Base-by-base conservation (phyloP, 805 yeast genomes). In the Hermanozyma aechmeae region DNA sequence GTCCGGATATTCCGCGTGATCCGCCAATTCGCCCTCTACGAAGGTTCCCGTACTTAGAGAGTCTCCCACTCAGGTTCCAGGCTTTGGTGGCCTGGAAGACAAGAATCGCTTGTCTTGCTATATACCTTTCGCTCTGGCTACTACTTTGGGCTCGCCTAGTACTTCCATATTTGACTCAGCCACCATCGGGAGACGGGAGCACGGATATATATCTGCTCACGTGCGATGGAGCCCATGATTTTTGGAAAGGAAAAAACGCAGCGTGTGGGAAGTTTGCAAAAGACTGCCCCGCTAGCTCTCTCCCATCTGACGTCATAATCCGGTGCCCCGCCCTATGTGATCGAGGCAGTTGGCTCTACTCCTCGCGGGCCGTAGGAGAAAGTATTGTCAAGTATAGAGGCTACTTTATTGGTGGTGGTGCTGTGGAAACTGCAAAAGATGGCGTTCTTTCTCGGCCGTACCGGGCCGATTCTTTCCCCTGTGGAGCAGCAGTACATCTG, bases 311-410 rank as follows among this genome's bases (percentile, higher is more conserved):
- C 27, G 65, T 79, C 16, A 51, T 68, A 4, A 65, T 86, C 45
- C 63, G 85, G 40, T 87, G 97, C 51, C 95, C 95, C 0, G 94
- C 96, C 0, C 58, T 86, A 19, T 87, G 97, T 54, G 85, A 79
- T 40, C 58, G 79, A 19, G 82, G 74, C 18, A 76, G 86, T 21
- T 74, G 81, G 76, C 69, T 84, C 0, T 87, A 76, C 50, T 73
- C 86, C 2, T 72, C 78, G 12, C 58, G 79, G 8, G 77, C 87
- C 0, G 83, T 84, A 1, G 96, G 96, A 0, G 66, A 66, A 29
- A 58, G 72, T 31, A 54, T 72, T 38, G 61, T 79, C 15, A 81
- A 82, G 46, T 83, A 87, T 46, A 52, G 76, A 29, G 80, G 81
- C 2, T 83, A 65, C 42, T 72, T 74, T 18, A 70, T 87, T 15